Base-by-base conservation (phyloP, 495 filamentous ascomycete genomes). In the Aspergillus bridgeri region DNA sequence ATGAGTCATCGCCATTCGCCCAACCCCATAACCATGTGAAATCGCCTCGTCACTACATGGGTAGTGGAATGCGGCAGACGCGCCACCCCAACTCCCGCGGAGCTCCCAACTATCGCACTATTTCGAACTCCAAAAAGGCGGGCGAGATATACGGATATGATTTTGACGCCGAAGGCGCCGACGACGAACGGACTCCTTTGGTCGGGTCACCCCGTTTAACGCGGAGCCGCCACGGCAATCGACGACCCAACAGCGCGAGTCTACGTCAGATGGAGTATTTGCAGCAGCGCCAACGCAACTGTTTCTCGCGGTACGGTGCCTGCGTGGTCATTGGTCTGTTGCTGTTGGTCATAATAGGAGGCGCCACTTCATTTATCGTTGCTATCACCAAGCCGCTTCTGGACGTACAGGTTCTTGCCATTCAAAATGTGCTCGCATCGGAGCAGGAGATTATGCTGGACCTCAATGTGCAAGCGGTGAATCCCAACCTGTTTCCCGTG, bases 381-480 rank as follows among this genome's bases (percentile, higher is more conserved):
- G 87, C 91, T 19, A 92, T 91, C 42, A 95, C 91, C n/a, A 91
- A 95, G 60, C 87, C 92, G 7, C 79, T 98, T 11, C 73, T 85
- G 43, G 84, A 89, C 46, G 87, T 98, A 53, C 76, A 84, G 46
- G 79, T 98, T 25, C 69, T 86, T 43, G 85, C 86, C 42, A 89
- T 98, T 59, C 83, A 86, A 60, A 92, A 96, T 62, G 91, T 98
- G 18, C 81, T 98, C 27, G 92, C 92, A 6, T 96, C 90, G 59
- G 88, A 96, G 67, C 89, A 96, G 70, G 95, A 98, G 65, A 80
- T 98, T 19, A 98, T 98, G 87, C 79, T 98, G 59, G 93, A 98
- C 65, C 76, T 98, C 8, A 84, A 88, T n/a, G 89, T 98, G 42
- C 80, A 80, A 58, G 94, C 93, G 1, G 77, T 89, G 57, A 98